These are phyloP conservation scores for Barnettozyma vustinii DNA, from an alignment of 805 yeast genomes.

Conservation along the genomic window DNA sequence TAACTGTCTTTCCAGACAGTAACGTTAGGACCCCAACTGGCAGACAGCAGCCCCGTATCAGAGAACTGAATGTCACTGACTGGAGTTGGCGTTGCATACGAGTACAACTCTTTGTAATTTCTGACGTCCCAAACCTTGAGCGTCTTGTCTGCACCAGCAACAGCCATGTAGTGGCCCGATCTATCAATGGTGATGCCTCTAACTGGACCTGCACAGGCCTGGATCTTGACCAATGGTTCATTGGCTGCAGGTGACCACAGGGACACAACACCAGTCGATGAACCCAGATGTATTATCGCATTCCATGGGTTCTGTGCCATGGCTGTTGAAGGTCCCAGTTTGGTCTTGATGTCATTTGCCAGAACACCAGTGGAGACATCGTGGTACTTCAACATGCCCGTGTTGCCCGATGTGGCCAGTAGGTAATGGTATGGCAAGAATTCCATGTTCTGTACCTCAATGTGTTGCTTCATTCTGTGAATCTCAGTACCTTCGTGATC, in stretches of 20 bases:
- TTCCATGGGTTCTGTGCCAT: conserved; percentile 94
- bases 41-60: conserved; percentile 80
- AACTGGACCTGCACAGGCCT: conserved; percentile 75
- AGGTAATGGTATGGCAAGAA: conserved; percentile 91
- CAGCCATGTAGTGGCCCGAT: conserved; percentile 91
- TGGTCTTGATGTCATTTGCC: conserved; percentile 80
- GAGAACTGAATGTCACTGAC: conserved; percentile 76
- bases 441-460: conserved; percentile 77
- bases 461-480: conserved; percentile 85
- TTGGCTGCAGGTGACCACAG: conserved; percentile 91
- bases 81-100: conserved; percentile 70
- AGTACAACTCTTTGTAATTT: conserved; percentile 67
- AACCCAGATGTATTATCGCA: conserved; percentile 92
- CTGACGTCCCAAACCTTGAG: conserved; percentile 93
- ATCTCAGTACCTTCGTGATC: conserved; percentile 88
- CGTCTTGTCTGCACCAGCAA: conserved; percentile 79
- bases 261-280: conserved; percentile 85
- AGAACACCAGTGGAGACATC: conserved; percentile 91
- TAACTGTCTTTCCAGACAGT: conserved; percentile 89
- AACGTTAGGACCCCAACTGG: conserved; percentile 95
- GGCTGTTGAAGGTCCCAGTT: conserved; percentile 83
- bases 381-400: conserved; percentile 86
- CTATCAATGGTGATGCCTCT: conserved; percentile 82
- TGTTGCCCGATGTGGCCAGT: conserved; percentile 80
- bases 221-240: conserved; percentile 77